These are phyloP conservation scores for Candida dajiaensis DNA, from an alignment of 805 yeast genomes.

Conservation along the genomic window DNA sequence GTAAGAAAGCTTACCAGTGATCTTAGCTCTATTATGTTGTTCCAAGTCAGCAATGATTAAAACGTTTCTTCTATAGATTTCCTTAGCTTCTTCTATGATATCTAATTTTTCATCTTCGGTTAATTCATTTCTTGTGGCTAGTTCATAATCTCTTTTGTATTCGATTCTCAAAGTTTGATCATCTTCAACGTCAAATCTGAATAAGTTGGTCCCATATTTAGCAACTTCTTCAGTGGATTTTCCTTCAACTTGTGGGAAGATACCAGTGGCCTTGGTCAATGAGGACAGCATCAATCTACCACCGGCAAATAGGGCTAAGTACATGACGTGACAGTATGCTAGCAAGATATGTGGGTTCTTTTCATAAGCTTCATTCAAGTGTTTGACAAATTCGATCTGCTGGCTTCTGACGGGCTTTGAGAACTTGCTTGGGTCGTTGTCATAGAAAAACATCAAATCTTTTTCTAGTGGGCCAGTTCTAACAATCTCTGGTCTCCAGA, in stretches of 20 bases:
- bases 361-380: slow-evolving; percentile 45
- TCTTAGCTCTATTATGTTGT: slow-evolving; percentile 51
- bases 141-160: slow-evolving; percentile 73
- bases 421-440: slow-evolving; percentile 50
- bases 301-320: slow-evolving; percentile 82
- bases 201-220: slow-evolving; percentile 61
- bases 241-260: slow-evolving; percentile 71
- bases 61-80: slow-evolving; percentile 58
- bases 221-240: slow-evolving; percentile 58
- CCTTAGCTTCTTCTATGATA: slow-evolving; percentile 60
- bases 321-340: slow-evolving; percentile 83
- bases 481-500: slow-evolving; percentile 64
- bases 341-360: slow-evolving; percentile 66
- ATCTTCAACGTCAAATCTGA: slow-evolving; percentile 62
- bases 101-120: slow-evolving; percentile 67
- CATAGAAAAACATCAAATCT: slow-evolving; percentile 66
- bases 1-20: slow-evolving; percentile 50
- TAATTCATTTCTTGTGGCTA: slow-evolving; percentile 64
- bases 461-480: slow-evolving; percentile 49
- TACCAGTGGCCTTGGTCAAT: slow-evolving; percentile 57
- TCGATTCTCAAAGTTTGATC: slow-evolving; percentile 56
- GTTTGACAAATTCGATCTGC: slow-evolving; percentile 58
- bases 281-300: slow-evolving; percentile 69
- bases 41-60: slow-evolving; percentile 63
- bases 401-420: slow-evolving; percentile 48